These are phyloP conservation scores for Zelopaecilomyces penicillatus DNA, from an alignment of 2,329 filamentous ascomycete genomes.

Conservation along the genomic window DNA sequence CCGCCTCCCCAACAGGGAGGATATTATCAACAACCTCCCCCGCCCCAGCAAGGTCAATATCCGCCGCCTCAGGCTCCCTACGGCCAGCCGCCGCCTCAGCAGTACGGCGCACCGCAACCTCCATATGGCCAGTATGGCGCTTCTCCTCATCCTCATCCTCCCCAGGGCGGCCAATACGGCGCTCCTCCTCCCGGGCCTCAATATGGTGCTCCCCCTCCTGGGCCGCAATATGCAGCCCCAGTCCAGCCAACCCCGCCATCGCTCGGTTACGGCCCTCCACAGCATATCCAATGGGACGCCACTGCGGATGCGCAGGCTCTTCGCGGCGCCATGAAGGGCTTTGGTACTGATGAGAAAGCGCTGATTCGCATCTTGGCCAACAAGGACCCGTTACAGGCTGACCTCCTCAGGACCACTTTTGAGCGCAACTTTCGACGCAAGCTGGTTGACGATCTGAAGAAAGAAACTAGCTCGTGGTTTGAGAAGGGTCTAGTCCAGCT, in stretches of 20 bases:
- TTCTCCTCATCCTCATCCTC: slow-evolving; percentile 9
- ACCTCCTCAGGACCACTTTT: slow-evolving; percentile 60
- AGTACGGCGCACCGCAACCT: slow-evolving; percentile 21
- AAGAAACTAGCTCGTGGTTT: slow-evolving; percentile 69
- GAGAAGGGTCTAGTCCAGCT: slow-evolving; percentile 67
- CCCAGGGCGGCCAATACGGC: slow-evolving; percentile 18
- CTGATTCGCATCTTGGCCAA: slow-evolving; percentile 63
- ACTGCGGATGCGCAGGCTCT: slow-evolving; percentile 61
- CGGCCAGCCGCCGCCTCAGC: slow-evolving; percentile 14
- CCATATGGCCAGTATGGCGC: slow-evolving; percentile 12
- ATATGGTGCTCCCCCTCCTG: slow-evolving; percentile 33
- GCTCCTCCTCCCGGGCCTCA: slow-evolving; percentile 23
- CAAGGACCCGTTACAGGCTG: slow-evolving; percentile 72
- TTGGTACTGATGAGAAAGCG: slow-evolving; percentile 77
- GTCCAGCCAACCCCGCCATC: slow-evolving; percentile 54
- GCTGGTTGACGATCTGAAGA: slow-evolving; percentile 66
- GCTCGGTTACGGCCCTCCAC: slow-evolving; percentile 64
- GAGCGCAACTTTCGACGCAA: slow-evolving; percentile 55
- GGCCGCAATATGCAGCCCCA: slow-evolving; percentile 26
- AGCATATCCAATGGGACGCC: slow-evolving; percentile 62
- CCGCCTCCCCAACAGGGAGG: slow-evolving; percentile 23
- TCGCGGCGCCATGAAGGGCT: slow-evolving; percentile 82
- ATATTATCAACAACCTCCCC: slow-evolving; percentile 21
- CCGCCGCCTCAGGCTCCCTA: slow-evolving; percentile 17
- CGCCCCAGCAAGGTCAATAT: slow-evolving; percentile 17